Evolutionary conservation across 352 stramenopile genomes (phyloP).

Genomic region (Phytophthora sp.): DNA sequence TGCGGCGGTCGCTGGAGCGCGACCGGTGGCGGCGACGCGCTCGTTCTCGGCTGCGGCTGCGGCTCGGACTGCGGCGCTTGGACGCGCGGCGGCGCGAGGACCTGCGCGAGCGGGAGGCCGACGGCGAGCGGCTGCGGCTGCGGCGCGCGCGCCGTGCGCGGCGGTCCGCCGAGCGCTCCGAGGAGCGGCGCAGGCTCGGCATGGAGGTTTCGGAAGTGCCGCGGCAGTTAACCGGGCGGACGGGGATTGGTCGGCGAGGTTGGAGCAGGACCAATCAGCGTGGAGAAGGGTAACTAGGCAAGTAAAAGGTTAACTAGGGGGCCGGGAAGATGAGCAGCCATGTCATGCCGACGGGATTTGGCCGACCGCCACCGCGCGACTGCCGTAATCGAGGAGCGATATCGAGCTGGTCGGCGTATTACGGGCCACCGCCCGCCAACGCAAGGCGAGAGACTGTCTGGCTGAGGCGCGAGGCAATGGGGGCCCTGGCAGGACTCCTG

Average conservation of each 20-base stretch:
- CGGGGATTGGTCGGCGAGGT: too few relatives aligned
- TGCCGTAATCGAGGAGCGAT: not conserved
- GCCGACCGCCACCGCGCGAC: too few relatives aligned
- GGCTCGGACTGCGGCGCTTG: conserved; percentile 24
- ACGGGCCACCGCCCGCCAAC: not conserved
- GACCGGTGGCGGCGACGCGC: conserved; percentile 30
- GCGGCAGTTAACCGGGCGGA: too few relatives aligned
- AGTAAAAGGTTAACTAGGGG: not conserved
- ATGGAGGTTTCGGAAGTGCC: not conserved
- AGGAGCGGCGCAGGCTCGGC: not conserved
- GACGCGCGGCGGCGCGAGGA: conserved; percentile 26
- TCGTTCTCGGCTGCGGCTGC: conserved; percentile 34
- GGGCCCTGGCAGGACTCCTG: too few relatives aligned
- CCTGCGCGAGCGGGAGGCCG: conserved; percentile 15
- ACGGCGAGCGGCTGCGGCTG: conserved; percentile 4
- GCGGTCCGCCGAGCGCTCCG: conserved; percentile 9
- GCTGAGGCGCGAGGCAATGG: too few relatives aligned
- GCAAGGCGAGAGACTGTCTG: too few relatives aligned
- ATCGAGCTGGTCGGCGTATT: too few relatives aligned
- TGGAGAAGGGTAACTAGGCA: not conserved
- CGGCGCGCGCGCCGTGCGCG: conserved; percentile 7
- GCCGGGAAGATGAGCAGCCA: not conserved
- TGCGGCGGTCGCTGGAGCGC: conserved; percentile 32
- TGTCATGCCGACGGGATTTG: not conserved
- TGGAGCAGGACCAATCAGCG: too few relatives aligned